Conservation (phyloP, 1,284 basidiomycete genomes). For the Entoloma clypeatum region DNA sequence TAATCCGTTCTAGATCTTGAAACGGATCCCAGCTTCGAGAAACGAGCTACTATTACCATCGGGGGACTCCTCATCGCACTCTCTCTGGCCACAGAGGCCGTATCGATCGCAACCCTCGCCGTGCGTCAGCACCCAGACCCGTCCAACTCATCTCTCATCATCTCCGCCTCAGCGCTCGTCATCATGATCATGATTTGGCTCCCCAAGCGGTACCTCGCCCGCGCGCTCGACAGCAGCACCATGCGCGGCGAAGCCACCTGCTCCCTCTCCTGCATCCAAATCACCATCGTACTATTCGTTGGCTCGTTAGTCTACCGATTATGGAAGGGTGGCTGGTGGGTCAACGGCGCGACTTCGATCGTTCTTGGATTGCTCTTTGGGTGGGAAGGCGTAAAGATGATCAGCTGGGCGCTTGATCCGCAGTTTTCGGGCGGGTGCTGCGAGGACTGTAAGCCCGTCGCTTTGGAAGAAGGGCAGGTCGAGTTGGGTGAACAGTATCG, state of each 20-base stretch:
- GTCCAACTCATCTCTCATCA: constrained; percentile 37
- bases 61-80: constrained; percentile 36
- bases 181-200: constrained; percentile 41
- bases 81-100: constrained; percentile 32
- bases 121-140: constrained; percentile 34
- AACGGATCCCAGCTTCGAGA: constrained; percentile 33
- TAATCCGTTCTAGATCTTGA: neutral
- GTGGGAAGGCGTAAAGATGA: constrained; percentile 40
- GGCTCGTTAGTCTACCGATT: constrained; percentile 29
- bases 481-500: constrained; percentile 21
- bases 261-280: constrained; percentile 30
- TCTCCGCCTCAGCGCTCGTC: constrained; percentile 37
- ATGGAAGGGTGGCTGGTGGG: constrained; percentile 46
- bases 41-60: constrained; percentile 33
- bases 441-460: constrained; percentile 14
- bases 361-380: constrained; percentile 38
- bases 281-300: constrained; percentile 27
- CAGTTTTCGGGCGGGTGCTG: constrained; percentile 41
- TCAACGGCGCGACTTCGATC: constrained; percentile 40
- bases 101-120: constrained; percentile 33
- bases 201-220: constrained; percentile 42
- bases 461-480: constrained; percentile 8
- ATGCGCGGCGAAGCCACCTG: constrained; percentile 43
- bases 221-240: constrained; percentile 38
- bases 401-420: constrained; percentile 32